Evolutionary conservation across 257 asterid genomes (phyloP).

Genomic region (Euphrasia confusa): DNA sequence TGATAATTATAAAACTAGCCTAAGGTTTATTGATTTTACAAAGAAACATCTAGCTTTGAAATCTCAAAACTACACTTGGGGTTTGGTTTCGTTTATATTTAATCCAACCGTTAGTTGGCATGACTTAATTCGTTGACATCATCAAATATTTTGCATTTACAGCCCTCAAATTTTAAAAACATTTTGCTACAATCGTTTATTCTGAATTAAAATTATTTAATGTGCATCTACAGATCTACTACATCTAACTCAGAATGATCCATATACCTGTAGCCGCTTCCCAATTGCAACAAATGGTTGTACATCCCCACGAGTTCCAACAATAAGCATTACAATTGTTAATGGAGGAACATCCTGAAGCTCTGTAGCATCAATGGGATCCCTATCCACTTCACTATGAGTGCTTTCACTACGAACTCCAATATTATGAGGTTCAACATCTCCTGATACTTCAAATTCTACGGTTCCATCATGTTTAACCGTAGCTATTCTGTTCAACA

Average conservation of each 20-base stretch:
- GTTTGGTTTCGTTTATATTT: too few species aligned
- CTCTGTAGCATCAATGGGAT: slow-evolving; percentile 46
- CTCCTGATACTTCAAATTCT: slow-evolving; percentile 69
- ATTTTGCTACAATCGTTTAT: neutral
- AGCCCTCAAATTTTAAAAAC: too few species aligned
- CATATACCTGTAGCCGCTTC: slow-evolving; percentile 59
- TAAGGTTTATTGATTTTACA: too few species aligned
- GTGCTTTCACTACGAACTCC: slow-evolving; percentile 33
- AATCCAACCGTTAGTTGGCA: too few species aligned
- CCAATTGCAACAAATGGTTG: slow-evolving; percentile 88
- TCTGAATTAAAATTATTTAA: slow-evolving; percentile 5
- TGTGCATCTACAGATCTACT: slow-evolving; percentile 15
- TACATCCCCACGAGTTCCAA: slow-evolving; percentile 84
- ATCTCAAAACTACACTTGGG: too few species aligned
- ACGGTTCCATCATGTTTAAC: slow-evolving; percentile 76
- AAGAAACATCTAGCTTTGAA: too few species aligned
- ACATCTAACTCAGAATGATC: slow-evolving; percentile 6
- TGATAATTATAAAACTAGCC: too few species aligned
- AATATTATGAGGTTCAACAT: slow-evolving; percentile 38
- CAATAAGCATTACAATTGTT: slow-evolving; percentile 75
- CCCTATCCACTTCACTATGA: slow-evolving; percentile 39
- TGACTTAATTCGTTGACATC: too few species aligned
- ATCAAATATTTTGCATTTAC: too few species aligned
- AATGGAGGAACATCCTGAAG: slow-evolving; percentile 58
- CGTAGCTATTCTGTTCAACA: slow-evolving; percentile 75